phyloP scores from a whole-genome alignment of 1,284 basidiomycete genomes.

The Ceratobasidium sp. region DNA sequence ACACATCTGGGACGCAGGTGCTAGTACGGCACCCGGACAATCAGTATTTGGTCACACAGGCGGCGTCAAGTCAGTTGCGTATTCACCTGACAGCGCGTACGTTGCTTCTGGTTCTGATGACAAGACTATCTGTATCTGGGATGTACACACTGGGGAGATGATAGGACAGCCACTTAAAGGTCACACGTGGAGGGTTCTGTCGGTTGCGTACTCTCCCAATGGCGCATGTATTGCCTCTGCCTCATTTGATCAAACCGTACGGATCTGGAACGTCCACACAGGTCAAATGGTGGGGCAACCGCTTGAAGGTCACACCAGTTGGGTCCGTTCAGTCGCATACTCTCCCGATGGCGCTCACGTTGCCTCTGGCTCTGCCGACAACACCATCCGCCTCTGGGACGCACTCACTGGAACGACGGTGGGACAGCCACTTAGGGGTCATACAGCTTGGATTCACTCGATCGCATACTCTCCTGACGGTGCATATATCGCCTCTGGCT shows the following conservation, averaged over 20 bases:
- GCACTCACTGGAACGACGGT: not conserved
- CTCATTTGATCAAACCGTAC: constrained; percentile 7
- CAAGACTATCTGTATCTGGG: constrained; percentile 34
- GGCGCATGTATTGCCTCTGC: not conserved
- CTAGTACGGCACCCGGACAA: too few species aligned
- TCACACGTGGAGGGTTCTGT: not conserved
- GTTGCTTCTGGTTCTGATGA: not conserved
- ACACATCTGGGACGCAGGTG: too few species aligned
- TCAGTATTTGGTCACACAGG: too few species aligned
- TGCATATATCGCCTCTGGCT: too few species aligned
- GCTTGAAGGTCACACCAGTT: constrained; percentile 8
- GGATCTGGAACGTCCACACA: constrained; percentile 8
- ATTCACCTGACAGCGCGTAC: not conserved
- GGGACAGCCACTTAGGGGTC: constrained; percentile 13
- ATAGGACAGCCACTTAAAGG: constrained; percentile 18
- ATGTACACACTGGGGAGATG: not conserved
- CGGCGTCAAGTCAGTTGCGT: too few species aligned
- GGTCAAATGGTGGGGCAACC: not conserved
- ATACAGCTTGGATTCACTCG: too few species aligned
- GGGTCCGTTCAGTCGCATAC: not conserved
- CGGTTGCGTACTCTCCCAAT: constrained; percentile 24
- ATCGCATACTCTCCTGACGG: too few species aligned
- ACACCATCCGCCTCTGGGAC: not conserved
- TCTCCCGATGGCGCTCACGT: too few species aligned
- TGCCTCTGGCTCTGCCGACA: constrained; percentile 3